phyloP scores from a whole-genome alignment of 2,329 filamentous ascomycete species.

The Clonostachys chloroleuca region DNA sequence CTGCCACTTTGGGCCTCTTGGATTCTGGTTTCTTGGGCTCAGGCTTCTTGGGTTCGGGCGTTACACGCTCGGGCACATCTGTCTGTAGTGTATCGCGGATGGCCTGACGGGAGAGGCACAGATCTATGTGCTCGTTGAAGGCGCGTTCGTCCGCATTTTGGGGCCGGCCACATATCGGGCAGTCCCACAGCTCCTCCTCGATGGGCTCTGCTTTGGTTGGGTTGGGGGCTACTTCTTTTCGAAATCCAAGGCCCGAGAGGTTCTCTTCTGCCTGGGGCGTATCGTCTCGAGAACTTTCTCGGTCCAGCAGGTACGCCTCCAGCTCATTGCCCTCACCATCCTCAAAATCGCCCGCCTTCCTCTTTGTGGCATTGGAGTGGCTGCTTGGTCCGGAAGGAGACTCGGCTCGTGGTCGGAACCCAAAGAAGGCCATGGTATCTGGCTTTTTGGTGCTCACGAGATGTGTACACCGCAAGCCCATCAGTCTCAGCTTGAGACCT shows the following conservation, averaged over 20 bases:
- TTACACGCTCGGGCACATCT: slow-evolving; percentile 13
- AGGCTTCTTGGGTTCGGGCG: slow-evolving; percentile 7
- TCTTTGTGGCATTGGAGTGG: slow-evolving; percentile 16
- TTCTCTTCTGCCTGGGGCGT: slow-evolving; percentile 8
- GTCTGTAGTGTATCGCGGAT: slow-evolving; percentile 79
- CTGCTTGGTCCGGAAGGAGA: slow-evolving; percentile 8
- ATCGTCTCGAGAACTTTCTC: slow-evolving; percentile 1
- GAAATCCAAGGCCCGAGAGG: slow-evolving; percentile 2
- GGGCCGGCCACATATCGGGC: slow-evolving; percentile 79
- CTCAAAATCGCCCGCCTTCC: slow-evolving; percentile 21
- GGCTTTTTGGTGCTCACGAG: slow-evolving; percentile 81
- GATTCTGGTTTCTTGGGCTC: slow-evolving; percentile 21
- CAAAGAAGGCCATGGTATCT: slow-evolving; percentile 76
- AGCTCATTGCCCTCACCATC: slow-evolving; percentile 23
- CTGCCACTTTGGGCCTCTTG: slow-evolving; percentile 25
- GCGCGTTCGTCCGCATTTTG: slow-evolving; percentile 69
- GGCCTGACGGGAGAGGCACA: slow-evolving; percentile 79
- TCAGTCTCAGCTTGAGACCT: slow-evolving; percentile 72
- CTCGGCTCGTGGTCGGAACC: slow-evolving; percentile 38
- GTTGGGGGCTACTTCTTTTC: slow-evolving; percentile 46
- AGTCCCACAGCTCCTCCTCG: slow-evolving; percentile 66
- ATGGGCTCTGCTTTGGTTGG: neutral
- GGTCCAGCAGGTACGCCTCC: slow-evolving; percentile 8
- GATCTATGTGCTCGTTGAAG: slow-evolving; percentile 92
- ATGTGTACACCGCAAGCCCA: slow-evolving; percentile 86